phyloP scores from a whole-genome alignment of 805 yeast species.

The Hyphopichia homilentoma region DNA sequence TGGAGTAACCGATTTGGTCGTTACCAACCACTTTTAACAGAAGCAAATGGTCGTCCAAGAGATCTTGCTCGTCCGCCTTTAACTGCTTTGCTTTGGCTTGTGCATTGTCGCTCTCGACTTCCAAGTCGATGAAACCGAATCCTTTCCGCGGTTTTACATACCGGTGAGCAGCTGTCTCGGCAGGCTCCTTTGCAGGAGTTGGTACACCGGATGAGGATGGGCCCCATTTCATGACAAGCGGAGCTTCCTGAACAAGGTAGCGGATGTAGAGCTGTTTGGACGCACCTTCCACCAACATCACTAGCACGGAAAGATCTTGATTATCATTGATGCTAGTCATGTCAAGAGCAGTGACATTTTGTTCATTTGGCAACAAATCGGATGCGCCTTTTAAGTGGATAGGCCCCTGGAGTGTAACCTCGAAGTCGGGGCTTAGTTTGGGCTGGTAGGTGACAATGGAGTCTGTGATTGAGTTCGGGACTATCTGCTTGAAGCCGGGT shows the following conservation, averaged over 20 bases:
- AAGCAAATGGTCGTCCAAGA: not conserved
- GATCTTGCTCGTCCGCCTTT: not conserved
- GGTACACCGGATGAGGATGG: too few relatives aligned
- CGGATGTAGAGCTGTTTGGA: constrained; percentile 6
- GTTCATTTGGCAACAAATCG: not conserved
- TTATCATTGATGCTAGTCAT: constrained; percentile 11
- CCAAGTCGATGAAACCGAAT: constrained; percentile 24
- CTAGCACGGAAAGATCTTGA: constrained; percentile 12
- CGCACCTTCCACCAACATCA: constrained; percentile 7
- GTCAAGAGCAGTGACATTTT: constrained; percentile 5
- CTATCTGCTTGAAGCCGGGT: too few relatives aligned
- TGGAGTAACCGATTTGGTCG: not conserved
- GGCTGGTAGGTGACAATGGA: too few relatives aligned
- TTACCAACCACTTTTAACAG: not conserved
- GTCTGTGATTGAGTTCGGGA: too few relatives aligned
- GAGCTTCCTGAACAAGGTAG: constrained; percentile 23
- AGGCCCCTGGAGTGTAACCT: not conserved
- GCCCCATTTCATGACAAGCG: constrained; percentile 23
- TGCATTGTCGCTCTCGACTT: not conserved
- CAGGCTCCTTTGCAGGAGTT: constrained; percentile 1
- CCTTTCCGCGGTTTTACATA: constrained; percentile 22
- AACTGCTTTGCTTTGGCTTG: not conserved
- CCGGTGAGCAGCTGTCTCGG: not conserved
- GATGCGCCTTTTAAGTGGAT: not conserved
- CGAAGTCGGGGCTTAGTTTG: not conserved